Evolutionary conservation across 2,329 filamentous ascomycete species (phyloP).

Genomic region (Aspergillus udagawae): DNA sequence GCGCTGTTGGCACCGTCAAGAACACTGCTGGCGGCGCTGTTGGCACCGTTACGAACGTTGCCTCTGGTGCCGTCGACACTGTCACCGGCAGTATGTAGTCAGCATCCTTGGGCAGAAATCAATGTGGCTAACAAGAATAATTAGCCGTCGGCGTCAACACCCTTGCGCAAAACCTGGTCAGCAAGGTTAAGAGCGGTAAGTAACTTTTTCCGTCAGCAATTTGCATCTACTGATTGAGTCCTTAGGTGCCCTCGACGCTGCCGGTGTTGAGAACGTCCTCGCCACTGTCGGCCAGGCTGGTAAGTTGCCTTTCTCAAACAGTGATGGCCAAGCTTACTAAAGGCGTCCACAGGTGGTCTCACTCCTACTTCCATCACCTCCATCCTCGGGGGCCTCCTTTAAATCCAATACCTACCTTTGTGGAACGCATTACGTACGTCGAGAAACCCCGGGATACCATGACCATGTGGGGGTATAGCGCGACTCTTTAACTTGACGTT

Average conservation of each 20-base stretch:
- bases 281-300: slow-evolving; percentile 4
- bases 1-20: not conserved
- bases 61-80: slow-evolving; percentile 5
- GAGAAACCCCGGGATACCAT: slow-evolving; percentile 4
- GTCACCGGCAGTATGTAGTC: slow-evolving; percentile 16
- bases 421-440: slow-evolving; percentile 3
- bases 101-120: not conserved
- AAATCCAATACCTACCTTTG: not conserved
- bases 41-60: not conserved
- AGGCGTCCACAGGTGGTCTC: slow-evolving; percentile 5
- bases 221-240: not conserved
- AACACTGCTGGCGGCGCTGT: slow-evolving; percentile 1
- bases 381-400: slow-evolving; percentile 1
- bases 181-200: slow-evolving; percentile 10
- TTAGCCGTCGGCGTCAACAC: slow-evolving; percentile 3
- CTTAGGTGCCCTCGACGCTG: slow-evolving; percentile 8
- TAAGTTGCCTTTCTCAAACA: slow-evolving; percentile 4
- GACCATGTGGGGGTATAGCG: slow-evolving; percentile 4
- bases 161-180: slow-evolving; percentile 13
- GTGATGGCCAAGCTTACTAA: not conserved
- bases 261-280: slow-evolving; percentile 11
- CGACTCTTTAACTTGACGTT: slow-evolving; percentile 2
- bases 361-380: slow-evolving; percentile 1
- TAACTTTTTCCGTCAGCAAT: not conserved
- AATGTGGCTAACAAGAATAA: not conserved